phyloP scores from a whole-genome alignment of 495 filamentous ascomycete species.

The Neurospora sp. region DNA sequence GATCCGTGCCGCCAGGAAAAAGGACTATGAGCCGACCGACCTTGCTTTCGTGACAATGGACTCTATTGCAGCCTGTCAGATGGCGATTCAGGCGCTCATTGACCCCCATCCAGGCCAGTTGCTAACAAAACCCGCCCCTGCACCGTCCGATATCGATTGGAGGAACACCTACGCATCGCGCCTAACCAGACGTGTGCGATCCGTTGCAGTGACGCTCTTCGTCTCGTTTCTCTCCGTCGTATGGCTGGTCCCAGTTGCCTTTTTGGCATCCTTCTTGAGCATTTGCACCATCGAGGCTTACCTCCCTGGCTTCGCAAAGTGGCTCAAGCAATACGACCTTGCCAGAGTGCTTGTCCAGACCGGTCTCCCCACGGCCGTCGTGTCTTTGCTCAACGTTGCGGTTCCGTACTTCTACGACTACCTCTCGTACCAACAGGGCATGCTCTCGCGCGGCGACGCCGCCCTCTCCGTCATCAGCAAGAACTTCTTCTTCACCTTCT shows the following conservation, averaged over 20 bases:
- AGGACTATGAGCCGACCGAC: constrained; percentile 67
- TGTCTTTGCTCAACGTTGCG: constrained; percentile 76
- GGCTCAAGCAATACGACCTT: constrained; percentile 56
- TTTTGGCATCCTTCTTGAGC: constrained; percentile 67
- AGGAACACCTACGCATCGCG: constrained; percentile 82
- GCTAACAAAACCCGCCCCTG: constrained; percentile 75
- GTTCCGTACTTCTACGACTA: constrained; percentile 95
- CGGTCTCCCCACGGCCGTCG: constrained; percentile 71
- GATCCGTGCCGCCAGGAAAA: constrained; percentile 58
- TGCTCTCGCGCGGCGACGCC: constrained; percentile 90
- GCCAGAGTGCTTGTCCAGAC: constrained; percentile 71
- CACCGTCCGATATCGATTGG: constrained; percentile 87
- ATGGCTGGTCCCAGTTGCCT: constrained; percentile 80
- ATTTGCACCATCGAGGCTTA: constrained; percentile 65
- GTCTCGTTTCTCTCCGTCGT: constrained; percentile 76
- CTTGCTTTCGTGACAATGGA: constrained; percentile 96
- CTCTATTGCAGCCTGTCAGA: constrained; percentile 82
- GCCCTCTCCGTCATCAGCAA: constrained; percentile 93
- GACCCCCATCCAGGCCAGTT: constrained; percentile 79
- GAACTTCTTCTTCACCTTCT: constrained; percentile 99
- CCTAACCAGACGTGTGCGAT: constrained; percentile 56
- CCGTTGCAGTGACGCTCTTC: constrained; percentile 73
- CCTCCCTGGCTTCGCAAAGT: constrained; percentile 57
- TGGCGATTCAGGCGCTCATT: constrained; percentile 87
- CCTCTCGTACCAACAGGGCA: constrained; percentile 81